A percentile compares a stretch with the other conserved stretches of the same genome.
Evolutionary conservation across 345 rosid species (phyloP).

Genomic region (Brassica carinata): DNA sequence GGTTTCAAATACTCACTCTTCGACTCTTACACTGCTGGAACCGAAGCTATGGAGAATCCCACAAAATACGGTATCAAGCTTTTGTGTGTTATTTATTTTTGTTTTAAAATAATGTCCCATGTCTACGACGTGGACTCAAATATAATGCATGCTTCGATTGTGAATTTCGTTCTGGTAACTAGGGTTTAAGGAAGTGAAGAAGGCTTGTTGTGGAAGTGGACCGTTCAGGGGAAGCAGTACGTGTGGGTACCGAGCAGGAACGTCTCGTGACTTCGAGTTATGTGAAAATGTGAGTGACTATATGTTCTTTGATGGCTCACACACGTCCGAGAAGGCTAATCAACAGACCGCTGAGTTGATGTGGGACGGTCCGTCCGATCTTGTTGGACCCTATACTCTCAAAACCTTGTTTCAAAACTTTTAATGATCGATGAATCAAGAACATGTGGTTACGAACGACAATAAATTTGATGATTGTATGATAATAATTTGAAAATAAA

Average conservation of each 20-base stretch:
- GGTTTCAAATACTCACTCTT: constrained; percentile 67
- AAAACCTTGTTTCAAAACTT: constrained; percentile 35
- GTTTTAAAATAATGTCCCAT: not conserved
- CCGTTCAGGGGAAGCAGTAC: constrained; percentile 58
- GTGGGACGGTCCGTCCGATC: constrained; percentile 44
- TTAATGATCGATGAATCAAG: not conserved
- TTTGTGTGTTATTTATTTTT: not conserved
- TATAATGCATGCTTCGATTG: not conserved
- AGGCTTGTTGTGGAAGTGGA: constrained; percentile 79
- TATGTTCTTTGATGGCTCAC: constrained; percentile 48
- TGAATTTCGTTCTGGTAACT: not conserved
- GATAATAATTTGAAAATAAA: not conserved
- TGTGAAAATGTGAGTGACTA: constrained; percentile 41
- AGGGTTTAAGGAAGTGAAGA: constrained; percentile 66
- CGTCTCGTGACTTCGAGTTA: constrained; percentile 18
- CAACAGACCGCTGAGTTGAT: constrained; percentile 44
- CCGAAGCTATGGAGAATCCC: constrained; percentile 53
- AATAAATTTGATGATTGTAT: not conserved
- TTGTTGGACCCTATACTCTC: constrained; percentile 41
- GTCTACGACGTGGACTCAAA: not conserved
- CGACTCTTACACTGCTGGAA: constrained; percentile 44
- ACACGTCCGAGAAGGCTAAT: constrained; percentile 43
- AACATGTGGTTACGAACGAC: not conserved
- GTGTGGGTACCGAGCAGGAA: constrained; percentile 48
- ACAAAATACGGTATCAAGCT: constrained; percentile 57